Percentiles rank a stretch among this genome's conserved stretches.
These are phyloP conservation scores for Cytospora leucostoma DNA, from an alignment of 2,329 filamentous ascomycete genomes.

Conservation along the genomic window DNA sequence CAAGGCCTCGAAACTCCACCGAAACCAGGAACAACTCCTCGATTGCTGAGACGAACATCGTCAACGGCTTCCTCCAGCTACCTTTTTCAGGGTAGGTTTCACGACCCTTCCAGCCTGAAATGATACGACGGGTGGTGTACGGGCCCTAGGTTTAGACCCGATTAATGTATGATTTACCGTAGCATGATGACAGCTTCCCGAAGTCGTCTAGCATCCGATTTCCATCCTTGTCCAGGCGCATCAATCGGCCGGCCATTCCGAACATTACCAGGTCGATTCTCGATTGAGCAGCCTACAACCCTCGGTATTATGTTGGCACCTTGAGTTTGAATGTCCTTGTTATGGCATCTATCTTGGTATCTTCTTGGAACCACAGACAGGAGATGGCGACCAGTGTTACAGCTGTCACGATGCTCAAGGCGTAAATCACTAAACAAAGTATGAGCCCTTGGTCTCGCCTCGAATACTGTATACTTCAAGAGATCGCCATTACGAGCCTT, in stretches of 20 bases:
- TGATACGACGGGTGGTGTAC: not conserved
- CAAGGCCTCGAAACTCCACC: conserved; percentile 14
- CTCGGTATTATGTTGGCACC: conserved; percentile 7
- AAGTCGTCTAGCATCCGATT: not conserved
- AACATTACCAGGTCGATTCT: not conserved
- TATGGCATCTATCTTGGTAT: not conserved
- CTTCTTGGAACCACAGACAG: not conserved
- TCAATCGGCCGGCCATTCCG: conserved; percentile 7
- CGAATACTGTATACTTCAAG: not conserved
- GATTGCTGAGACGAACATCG: not conserved
- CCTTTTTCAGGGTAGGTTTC: not conserved
- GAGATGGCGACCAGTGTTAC: not conserved
- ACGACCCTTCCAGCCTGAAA: not conserved
- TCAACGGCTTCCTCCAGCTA: not conserved
- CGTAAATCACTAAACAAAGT: not conserved
- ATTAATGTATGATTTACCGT: not conserved
- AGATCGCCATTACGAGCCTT: conserved; percentile 20
- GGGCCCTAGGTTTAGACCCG: not conserved
- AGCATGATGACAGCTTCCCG: conserved; percentile 5
- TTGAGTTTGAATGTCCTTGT: not conserved
- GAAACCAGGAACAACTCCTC: conserved; percentile 5
- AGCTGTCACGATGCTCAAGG: not conserved
- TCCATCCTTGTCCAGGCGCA: not conserved
- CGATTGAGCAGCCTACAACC: conserved; percentile 9
- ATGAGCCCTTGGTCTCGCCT: conserved; percentile 13